Base-by-base conservation (phyloP, 2,329 filamentous ascomycete genomes). In the Fusarium concolor region DNA sequence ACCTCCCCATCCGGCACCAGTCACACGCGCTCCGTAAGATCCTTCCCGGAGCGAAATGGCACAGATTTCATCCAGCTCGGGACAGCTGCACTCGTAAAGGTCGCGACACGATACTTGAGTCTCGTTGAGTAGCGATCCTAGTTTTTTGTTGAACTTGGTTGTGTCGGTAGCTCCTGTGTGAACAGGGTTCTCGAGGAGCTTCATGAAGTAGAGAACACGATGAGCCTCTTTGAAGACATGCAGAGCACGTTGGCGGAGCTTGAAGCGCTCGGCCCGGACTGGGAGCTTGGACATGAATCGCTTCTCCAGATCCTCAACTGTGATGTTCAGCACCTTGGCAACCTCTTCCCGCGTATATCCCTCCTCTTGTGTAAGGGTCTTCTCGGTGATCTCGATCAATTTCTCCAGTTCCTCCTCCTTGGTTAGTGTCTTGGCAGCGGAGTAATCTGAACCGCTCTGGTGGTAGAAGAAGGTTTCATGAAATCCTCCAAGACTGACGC, bases 1-100 rank as follows among this genome's bases (percentile, higher is more conserved):
- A 4, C 96, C 96, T 65, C 96, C 96, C 96, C 96, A 99, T 5
- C 96, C 96, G 1, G 96, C 96, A 38, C 96, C 96, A 0, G 95
- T 98, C 71, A 97, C 81, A 26, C 95, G 85, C 71, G 92, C 94
- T 28, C 95, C 96, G 76, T 93, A 94, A 18, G 92, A 89, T 3
- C 96, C 96, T 1, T 92, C 92, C 17, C 83, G 84, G 28, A 90
- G 85, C 1, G 94, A 94, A 70, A 98, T 90, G 38, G 84, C 79
- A 79, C 95, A 98, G 37, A 99, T 87, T 65, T 92, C 86, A 77
- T 99, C 95, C n/a, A 98, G 87, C 79, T 98, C 94, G 1, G 92
- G 89, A 73, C 93, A 97, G 74, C 92, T 96, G 82, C 95, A 98
- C 75, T 97, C 93, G 80, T 96, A 99, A 6, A 92, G 79, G 17